phyloP scores from a whole-genome alignment of 73 alveolate genomes.

The Paramecium primaurelia region DNA sequence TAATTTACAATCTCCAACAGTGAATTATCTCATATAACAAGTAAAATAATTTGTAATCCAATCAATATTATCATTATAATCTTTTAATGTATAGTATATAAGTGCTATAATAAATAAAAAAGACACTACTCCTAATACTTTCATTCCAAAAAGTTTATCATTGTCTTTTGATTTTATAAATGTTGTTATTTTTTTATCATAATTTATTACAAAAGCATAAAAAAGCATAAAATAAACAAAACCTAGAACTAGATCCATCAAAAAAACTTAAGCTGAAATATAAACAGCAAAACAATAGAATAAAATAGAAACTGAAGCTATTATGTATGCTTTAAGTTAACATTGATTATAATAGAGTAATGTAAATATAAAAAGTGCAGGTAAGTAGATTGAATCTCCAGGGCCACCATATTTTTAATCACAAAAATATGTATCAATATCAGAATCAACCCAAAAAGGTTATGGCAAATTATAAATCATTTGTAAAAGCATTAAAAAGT shows the following conservation, averaged over 20 bases:
- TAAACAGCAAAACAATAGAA: background rate
- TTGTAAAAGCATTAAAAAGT: background rate
- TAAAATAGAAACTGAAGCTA: background rate
- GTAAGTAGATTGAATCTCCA: constrained; percentile 5
- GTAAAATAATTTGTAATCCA: constrained; percentile 18
- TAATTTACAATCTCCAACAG: background rate
- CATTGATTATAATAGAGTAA: background rate
- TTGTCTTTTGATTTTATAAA: background rate
- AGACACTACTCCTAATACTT: background rate
- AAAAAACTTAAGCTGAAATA: background rate
- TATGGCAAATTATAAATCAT: background rate
- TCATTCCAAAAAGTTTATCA: background rate
- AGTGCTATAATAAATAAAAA: background rate
- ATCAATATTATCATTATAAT: background rate
- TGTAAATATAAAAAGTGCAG: background rate
- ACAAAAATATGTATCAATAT: background rate
- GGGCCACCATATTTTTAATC: constrained; percentile 36
- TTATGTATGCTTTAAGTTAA: background rate
- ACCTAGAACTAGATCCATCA: background rate
- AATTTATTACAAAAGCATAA: background rate
- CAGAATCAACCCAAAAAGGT: constrained; percentile 1
- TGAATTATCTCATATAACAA: background rate
- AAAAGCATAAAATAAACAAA: background rate
- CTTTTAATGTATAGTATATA: background rate
- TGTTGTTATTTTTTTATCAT: background rate